Percentiles rank a stretch among this genome's conserved stretches.
These are phyloP conservation scores for Fraxinus quadrangulata DNA, from an alignment of 257 asterid species.

Conservation along the genomic window DNA sequence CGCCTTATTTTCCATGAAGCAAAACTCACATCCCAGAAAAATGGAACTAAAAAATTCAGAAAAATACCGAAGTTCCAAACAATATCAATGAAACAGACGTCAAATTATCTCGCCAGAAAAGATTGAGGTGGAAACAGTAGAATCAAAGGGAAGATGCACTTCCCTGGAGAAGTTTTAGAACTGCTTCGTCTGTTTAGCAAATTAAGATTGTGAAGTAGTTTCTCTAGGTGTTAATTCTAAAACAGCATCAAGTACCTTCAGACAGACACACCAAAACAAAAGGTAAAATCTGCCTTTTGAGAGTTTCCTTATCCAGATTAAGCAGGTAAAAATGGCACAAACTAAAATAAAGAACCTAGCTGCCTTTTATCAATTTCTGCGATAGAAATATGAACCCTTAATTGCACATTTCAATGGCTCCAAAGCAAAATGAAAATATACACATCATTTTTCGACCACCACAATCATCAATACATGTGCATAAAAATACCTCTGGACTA, in stretches of 20 bases:
- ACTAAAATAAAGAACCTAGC: not conserved
- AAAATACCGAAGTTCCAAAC: not conserved
- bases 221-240: not conserved
- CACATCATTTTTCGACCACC: not conserved
- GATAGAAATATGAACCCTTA: not conserved
- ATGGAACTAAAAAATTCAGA: not conserved
- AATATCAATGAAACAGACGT: not conserved
- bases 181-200: not conserved
- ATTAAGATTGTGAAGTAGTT: not conserved
- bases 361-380: not conserved
- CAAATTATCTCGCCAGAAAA: not conserved
- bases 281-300: not conserved
- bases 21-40: not conserved
- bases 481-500: conserved; percentile 47
- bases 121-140: not conserved
- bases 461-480: not conserved
- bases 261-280: not conserved
- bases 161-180: not conserved
- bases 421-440: not conserved
- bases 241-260: not conserved
- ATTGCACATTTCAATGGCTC: not conserved
- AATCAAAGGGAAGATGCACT: not conserved
- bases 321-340: conserved; percentile 8
- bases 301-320: conserved; percentile 10
- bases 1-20: not conserved